phyloP scores from a whole-genome alignment of 1,139 yeast species.

The Blastobotrys apis region DNA sequence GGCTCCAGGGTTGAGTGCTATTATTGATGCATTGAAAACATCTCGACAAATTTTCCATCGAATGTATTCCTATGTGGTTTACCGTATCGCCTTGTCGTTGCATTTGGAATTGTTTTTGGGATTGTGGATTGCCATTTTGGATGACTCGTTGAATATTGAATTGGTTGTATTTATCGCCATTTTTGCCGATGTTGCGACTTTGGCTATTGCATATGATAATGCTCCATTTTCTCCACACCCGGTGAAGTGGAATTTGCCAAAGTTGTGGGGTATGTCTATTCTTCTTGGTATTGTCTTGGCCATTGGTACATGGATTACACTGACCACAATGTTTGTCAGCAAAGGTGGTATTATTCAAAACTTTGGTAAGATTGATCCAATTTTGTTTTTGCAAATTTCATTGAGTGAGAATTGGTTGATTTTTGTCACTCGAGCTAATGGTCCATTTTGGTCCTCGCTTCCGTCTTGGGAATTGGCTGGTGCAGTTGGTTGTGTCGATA shows the following conservation, averaged over 20 bases:
- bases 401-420: constrained; percentile 95
- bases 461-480: constrained; percentile 74
- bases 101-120: constrained; percentile 92
- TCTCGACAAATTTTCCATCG: constrained; percentile 98
- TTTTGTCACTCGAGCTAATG: constrained; percentile 86
- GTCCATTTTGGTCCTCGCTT: constrained; percentile 68
- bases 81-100: constrained; percentile 90
- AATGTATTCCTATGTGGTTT: constrained; percentile 93
- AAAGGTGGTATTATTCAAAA: constrained; percentile 90
- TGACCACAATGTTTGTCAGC: constrained; percentile 83
- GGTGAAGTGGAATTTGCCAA: constrained; percentile 92
- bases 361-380: constrained; percentile 91
- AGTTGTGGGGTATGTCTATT: constrained; percentile 95
- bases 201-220: constrained; percentile 92
- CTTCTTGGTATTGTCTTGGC: constrained; percentile 78
- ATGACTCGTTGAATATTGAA: constrained; percentile 76
- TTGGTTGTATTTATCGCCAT: constrained; percentile 91
- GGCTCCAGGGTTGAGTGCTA: constrained; percentile 92
- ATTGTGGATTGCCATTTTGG: constrained; percentile 90
- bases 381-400: constrained; percentile 85
- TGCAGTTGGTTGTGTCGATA: constrained; percentile 65
- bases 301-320: constrained; percentile 86
- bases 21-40: constrained; percentile 82
- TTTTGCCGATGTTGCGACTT: constrained; percentile 92
- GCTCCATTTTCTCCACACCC: constrained; percentile 90